Conservation (phyloP, 2,329 filamentous ascomycete species). For the Helicocarpus griseus region DNA sequence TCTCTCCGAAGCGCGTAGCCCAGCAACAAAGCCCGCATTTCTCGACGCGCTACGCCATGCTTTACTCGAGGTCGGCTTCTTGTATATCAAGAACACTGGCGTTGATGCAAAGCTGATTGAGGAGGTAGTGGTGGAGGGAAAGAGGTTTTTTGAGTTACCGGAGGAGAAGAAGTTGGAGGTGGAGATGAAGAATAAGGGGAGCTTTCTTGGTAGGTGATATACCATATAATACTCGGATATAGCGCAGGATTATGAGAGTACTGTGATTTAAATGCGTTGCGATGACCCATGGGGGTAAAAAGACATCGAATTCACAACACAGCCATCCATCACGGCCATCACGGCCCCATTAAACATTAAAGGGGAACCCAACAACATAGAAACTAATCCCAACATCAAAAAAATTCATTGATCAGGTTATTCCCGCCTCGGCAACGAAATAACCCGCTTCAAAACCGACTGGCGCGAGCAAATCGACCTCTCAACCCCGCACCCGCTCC, state of each 20-base stretch:
- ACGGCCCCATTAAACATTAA: no score
- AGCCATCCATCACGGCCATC: no score
- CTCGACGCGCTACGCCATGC: slow-evolving; percentile 62
- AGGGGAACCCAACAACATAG: neutral
- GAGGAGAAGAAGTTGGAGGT: slow-evolving; percentile 64
- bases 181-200: slow-evolving; percentile 64
- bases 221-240: slow-evolving; percentile 21
- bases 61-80: slow-evolving; percentile 75
- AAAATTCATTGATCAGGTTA: slow-evolving; percentile 18
- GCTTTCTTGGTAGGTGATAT: slow-evolving; percentile 59
- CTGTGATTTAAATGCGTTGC: no score
- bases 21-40: slow-evolving; percentile 61
- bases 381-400: neutral
- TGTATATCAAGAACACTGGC: slow-evolving; percentile 74
- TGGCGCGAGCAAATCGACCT: slow-evolving; percentile 83
- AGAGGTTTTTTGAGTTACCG: slow-evolving; percentile 67
- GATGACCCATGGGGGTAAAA: no score
- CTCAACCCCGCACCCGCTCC: slow-evolving; percentile 64
- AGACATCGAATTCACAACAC: no score
- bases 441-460: slow-evolving; percentile 65
- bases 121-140: slow-evolving; percentile 57
- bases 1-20: slow-evolving; percentile 54
- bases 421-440: slow-evolving; percentile 44
- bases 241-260: no score
- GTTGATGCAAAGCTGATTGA: slow-evolving; percentile 57